Conservation (phyloP, 1,284 basidiomycete genomes). For the Testicularia cyperi region DNA sequence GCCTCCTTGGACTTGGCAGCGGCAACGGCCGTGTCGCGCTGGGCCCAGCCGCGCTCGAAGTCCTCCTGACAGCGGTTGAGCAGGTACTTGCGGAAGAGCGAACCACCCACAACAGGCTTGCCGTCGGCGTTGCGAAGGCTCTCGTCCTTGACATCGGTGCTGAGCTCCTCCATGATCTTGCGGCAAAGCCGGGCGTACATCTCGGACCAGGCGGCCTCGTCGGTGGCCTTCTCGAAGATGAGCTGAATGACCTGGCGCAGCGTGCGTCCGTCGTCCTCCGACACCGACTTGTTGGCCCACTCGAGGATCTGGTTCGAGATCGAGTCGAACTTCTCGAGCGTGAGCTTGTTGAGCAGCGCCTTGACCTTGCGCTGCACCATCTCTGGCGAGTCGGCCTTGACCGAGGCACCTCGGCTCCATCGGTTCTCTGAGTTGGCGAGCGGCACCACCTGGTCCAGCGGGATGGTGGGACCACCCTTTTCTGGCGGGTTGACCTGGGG, state of each 20-base stretch:
- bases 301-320: slow-evolving; percentile 88
- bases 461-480: slow-evolving; percentile 63
- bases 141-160: slow-evolving; percentile 81
- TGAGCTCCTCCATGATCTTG: slow-evolving; percentile 89
- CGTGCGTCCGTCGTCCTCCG: slow-evolving; percentile 88
- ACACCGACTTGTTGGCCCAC: slow-evolving; percentile 90
- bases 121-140: slow-evolving; percentile 68
- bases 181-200: slow-evolving; percentile 94
- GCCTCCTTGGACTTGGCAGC: slow-evolving; percentile 66
- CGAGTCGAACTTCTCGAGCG: slow-evolving; percentile 93
- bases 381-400: slow-evolving; percentile 70
- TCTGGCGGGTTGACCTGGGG: slow-evolving; percentile 58
- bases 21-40: slow-evolving; percentile 64
- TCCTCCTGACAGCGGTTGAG: slow-evolving; percentile 91
- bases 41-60: slow-evolving; percentile 80
- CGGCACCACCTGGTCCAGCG: slow-evolving; percentile 67
- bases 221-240: slow-evolving; percentile 94
- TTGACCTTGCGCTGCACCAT: slow-evolving; percentile 92
- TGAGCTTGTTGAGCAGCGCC: slow-evolving; percentile 89
- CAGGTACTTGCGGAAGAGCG: slow-evolving; percentile 84
- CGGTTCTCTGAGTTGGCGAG: slow-evolving; percentile 77
- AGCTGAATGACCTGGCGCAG: slow-evolving; percentile 92
- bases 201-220: slow-evolving; percentile 91
- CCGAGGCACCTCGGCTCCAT: slow-evolving; percentile 65
- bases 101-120: slow-evolving; percentile 80